Evolutionary conservation across 768 basidiomycete genomes (phyloP).

Genomic region (Leccinum subtestaceum): DNA sequence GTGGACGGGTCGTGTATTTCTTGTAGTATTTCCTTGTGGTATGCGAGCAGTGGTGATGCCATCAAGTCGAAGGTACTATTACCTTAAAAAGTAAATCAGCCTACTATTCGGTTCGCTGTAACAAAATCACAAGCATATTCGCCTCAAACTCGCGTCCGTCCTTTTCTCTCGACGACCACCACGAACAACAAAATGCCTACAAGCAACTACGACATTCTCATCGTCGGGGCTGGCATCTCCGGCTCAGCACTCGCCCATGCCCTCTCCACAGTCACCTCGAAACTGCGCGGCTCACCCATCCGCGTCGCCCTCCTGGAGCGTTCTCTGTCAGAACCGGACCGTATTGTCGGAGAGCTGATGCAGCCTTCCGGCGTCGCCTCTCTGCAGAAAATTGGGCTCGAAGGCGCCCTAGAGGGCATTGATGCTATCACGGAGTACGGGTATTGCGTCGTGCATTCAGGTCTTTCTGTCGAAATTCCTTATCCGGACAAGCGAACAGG

Average conservation of each 20-base stretch:
- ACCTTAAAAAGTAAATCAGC: not conserved
- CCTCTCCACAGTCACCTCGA: slow-evolving; percentile 55
- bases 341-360: slow-evolving; percentile 95
- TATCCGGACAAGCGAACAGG: slow-evolving; percentile 77
- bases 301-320: slow-evolving; percentile 86
- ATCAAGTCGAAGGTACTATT: slow-evolving; percentile 6
- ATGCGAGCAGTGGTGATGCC: slow-evolving; percentile 47
- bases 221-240: slow-evolving; percentile 91
- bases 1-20: slow-evolving; percentile 71
- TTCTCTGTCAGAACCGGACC: slow-evolving; percentile 88
- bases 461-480: slow-evolving; percentile 78
- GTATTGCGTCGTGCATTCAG: slow-evolving; percentile 71
- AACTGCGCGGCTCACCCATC: slow-evolving; percentile 50
- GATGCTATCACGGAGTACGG: slow-evolving; percentile 81
- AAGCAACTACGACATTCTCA: slow-evolving; percentile 66
- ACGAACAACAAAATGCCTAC: slow-evolving; percentile 8
- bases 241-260: slow-evolving; percentile 86
- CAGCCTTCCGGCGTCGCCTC: slow-evolving; percentile 89
- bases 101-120: not conserved
- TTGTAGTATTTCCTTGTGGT: slow-evolving; percentile 65
- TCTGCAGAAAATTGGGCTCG: slow-evolving; percentile 74
- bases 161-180: not conserved
- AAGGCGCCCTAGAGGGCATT: slow-evolving; percentile 76
- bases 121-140: too few relatives aligned
- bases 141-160: too few relatives aligned